Percentiles rank a stretch among this genome's conserved stretches.
Conservation (phyloP, 192 early-diverging fungal genomes). For the Mortierella alpina region DNA sequence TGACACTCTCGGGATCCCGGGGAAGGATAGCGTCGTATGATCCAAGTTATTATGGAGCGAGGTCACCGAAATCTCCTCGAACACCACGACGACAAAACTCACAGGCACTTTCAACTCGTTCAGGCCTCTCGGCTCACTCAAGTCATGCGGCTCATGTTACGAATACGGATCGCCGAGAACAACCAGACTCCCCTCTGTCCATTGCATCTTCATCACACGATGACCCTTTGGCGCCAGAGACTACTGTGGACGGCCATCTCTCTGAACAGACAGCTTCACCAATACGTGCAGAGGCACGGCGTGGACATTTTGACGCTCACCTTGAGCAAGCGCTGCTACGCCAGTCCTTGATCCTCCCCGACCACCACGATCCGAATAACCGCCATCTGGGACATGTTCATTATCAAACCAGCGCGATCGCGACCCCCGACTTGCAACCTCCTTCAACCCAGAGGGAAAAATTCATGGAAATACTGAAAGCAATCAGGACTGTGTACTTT, state of each 20-base stretch:
- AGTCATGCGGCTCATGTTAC: not conserved
- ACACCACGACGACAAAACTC: not conserved
- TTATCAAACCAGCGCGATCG: not conserved
- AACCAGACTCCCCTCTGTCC: conserved; percentile 10
- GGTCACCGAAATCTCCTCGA: conserved; percentile 16
- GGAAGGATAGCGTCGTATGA: conserved; percentile 34
- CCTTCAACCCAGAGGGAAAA: not conserved
- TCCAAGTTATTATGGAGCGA: conserved; percentile 46
- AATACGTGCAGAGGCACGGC: not conserved
- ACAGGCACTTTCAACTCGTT: not conserved
- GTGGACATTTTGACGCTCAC: not conserved
- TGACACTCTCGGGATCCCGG: conserved; percentile 37
- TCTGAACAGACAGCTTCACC: conserved; percentile 14
- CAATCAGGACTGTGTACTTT: conserved; percentile 56
- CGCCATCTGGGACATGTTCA: conserved; percentile 35
- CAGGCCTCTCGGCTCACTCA: not conserved
- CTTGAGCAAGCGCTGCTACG: conserved; percentile 23
- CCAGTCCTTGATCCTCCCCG: conserved; percentile 33
- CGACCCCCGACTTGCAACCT: not conserved
- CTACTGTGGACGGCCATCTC: not conserved
- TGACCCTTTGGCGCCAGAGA: not conserved
- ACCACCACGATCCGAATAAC: conserved; percentile 30
- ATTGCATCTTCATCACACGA: not conserved
- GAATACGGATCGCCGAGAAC: not conserved
- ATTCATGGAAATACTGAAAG: conserved; percentile 15